Evolutionary conservation across 495 filamentous ascomycete genomes (phyloP).

Genomic region (Xylaria telfairii): DNA sequence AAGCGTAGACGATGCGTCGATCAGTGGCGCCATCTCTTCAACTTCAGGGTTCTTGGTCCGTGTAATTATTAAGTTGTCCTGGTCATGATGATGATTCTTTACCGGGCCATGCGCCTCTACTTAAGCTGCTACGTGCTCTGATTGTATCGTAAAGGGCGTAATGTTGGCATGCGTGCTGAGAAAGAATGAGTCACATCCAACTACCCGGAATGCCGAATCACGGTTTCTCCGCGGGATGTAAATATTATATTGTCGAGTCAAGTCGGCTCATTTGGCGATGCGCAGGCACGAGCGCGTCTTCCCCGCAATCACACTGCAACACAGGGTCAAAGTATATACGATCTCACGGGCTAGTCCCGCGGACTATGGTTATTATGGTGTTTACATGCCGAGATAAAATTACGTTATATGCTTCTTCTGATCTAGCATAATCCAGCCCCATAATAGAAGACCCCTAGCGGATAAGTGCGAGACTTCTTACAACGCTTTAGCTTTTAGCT

Average conservation of each 20-base stretch:
- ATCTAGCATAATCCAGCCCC: neutral
- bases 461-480: no score
- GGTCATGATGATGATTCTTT: neutral
- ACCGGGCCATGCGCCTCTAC: neutral
- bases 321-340: constrained; percentile 11
- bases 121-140: neutral
- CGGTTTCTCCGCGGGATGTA: neutral
- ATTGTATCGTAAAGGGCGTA: neutral
- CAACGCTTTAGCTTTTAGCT: no score
- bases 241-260: neutral
- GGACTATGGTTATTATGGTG: neutral
- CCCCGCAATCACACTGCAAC: neutral
- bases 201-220: neutral
- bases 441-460: neutral
- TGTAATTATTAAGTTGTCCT: neutral
- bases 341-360: neutral
- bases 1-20: constrained; percentile 12
- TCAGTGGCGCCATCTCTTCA: constrained; percentile 13
- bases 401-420: neutral
- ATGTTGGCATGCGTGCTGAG: neutral
- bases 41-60: neutral
- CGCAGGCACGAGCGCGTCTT: neutral
- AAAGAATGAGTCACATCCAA: neutral
- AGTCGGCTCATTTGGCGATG: neutral
- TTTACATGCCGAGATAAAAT: neutral